Base-by-base conservation (phyloP, 176 grass and related monocot species). In the Elymus sibiricus region DNA sequence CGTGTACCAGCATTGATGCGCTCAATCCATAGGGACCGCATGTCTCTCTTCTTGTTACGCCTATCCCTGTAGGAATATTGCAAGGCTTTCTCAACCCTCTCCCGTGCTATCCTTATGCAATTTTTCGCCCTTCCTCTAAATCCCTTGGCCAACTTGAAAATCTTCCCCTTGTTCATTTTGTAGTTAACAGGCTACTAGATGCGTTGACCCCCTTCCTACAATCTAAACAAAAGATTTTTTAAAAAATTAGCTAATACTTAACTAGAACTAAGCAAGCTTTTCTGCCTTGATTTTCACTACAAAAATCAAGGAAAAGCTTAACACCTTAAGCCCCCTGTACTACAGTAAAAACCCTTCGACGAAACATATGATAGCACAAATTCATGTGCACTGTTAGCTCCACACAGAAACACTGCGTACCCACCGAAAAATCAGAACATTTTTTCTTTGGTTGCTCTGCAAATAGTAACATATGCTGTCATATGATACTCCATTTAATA, bases 61-160 rank as follows among this genome's bases (percentile, higher is more conserved):
- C 94, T 93, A 39, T 99, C 94, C 81, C 94, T 91, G 85, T 96
- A 99, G 7, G 94, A 94, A 76, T 96, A 99, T 29, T 98, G 92
- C 86, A 99, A 80, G 25, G 97, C 97, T 71, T 99, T 99, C 90
- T 99, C 97, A 64, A 96, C 97, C 85, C 97, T 91, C 88, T 94
- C 94, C 62, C 97, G 86, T 56, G 97, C 92, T 82, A 99, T 91
- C 64, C 97, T 83, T 86, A 99, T 99, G 86, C 97, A 99, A 70
- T 99, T 99, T 81, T 98, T 98, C 0, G 94, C 92, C 74, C 94
- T 90, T 46, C 92, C 97, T 78, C 94, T 91, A 81, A 99, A 99
- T 68, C 97, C 97, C 85, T 99, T 96, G 6, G 97, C 97, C 62
- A 99, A 85, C 88, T 96, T 96, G 61, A 99, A 96, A 69, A 99